Evolutionary conservation across 163 green algal species (phyloP).

Genomic region (Trebouxia gelatinosa): DNA sequence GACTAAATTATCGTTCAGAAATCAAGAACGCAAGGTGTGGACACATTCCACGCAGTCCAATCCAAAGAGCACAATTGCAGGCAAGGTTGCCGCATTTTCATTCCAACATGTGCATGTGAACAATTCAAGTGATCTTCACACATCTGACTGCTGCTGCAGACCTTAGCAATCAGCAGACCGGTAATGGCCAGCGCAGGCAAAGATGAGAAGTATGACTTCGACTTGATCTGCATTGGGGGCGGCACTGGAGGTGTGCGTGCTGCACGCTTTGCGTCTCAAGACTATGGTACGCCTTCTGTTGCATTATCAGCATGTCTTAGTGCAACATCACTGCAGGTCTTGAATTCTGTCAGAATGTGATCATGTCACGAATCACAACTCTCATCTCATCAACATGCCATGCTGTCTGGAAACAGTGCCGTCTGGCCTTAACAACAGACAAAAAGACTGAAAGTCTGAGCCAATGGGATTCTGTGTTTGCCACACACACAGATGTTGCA

Average conservation of each 20-base stretch:
- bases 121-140: too few species aligned
- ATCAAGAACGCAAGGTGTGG: too few species aligned
- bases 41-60: too few species aligned
- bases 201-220: slow-evolving; percentile 74
- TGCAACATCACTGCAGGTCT: background rate
- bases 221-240: slow-evolving; percentile 90
- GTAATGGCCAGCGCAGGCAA: slow-evolving; percentile 4
- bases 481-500: too few species aligned
- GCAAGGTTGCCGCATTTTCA: too few species aligned
- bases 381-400: background rate
- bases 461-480: background rate
- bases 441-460: background rate
- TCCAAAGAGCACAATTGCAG: too few species aligned
- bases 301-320: background rate
- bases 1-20: too few species aligned
- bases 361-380: background rate
- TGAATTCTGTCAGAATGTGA: background rate
- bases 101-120: too few species aligned
- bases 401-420: background rate
- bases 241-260: slow-evolving; percentile 86
- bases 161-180: background rate
- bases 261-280: slow-evolving; percentile 44
- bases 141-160: too few species aligned
- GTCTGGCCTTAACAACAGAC: background rate
- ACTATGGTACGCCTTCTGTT: slow-evolving; percentile 36